A percentile compares a stretch with the other conserved stretches of the same genome.
Conservation (phyloP, 495 filamentous ascomycete species). For the Tuber umbilicatum region DNA sequence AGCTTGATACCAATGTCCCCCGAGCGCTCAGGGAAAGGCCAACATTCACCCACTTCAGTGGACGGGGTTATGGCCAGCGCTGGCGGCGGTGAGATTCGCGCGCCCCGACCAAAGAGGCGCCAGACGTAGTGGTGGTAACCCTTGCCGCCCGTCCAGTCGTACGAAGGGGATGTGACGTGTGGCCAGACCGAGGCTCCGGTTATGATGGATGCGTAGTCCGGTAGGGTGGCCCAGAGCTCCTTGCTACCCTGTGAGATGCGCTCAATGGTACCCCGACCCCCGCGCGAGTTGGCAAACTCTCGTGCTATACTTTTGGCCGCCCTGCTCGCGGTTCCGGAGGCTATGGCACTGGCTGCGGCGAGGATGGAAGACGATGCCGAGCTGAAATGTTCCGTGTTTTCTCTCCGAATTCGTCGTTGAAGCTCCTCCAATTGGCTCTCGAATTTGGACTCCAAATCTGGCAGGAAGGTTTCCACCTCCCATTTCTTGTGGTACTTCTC, state of each 20-base stretch:
- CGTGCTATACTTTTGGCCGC: neutral
- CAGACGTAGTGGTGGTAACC: slow-evolving; percentile 21
- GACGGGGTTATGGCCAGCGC: slow-evolving; percentile 51
- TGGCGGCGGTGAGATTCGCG: slow-evolving; percentile 41
- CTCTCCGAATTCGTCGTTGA: neutral
- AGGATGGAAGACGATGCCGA: slow-evolving; percentile 7
- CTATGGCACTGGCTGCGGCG: neutral
- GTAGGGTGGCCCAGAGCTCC: slow-evolving; percentile 8
- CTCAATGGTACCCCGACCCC: neutral
- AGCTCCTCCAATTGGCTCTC: slow-evolving; percentile 3
- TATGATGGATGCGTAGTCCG: slow-evolving; percentile 36
- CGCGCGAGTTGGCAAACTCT: neutral
- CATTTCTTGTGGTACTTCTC: slow-evolving; percentile 17
- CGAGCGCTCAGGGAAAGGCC: slow-evolving; percentile 49
- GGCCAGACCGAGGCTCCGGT: slow-evolving; percentile 31
- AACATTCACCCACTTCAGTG: slow-evolving; percentile 61
- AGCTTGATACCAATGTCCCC: slow-evolving; percentile 48
- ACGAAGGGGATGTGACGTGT: slow-evolving; percentile 35
- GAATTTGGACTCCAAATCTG: slow-evolving; percentile 18
- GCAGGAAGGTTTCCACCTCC: slow-evolving; percentile 14
- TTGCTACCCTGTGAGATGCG: neutral
- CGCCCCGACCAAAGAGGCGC: slow-evolving; percentile 25
- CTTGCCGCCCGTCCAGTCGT: slow-evolving; percentile 19
- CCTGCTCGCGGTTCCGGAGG: neutral
- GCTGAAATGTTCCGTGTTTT: slow-evolving; percentile 10